Percentiles rank a stretch among this genome's conserved stretches.
Conservation (phyloP, 805 yeast genomes). For the Myxozyma monticola region DNA sequence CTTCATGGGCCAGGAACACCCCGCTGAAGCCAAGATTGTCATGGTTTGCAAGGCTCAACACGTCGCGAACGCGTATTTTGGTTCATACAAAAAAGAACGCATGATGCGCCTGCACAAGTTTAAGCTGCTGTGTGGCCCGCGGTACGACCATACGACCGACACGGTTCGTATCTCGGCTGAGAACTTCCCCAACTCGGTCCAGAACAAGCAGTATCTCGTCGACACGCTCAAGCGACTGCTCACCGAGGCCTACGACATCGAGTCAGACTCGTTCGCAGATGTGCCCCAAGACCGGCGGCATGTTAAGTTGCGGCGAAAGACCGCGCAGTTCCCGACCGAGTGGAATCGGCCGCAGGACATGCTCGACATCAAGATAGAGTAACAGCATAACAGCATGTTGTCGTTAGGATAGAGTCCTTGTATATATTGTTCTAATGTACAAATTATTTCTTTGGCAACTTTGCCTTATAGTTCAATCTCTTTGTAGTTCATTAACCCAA, state of each 20-base stretch:
- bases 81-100: slow-evolving; percentile 33
- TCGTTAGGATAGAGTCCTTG: no score
- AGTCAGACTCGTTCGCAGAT: slow-evolving; percentile 65
- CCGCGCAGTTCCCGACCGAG: slow-evolving; percentile 64
- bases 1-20: slow-evolving; percentile 70
- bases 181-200: slow-evolving; percentile 73
- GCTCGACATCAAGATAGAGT: slow-evolving; percentile 43
- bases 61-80: slow-evolving; percentile 47
- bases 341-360: slow-evolving; percentile 81
- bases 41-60: slow-evolving; percentile 55
- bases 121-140: slow-evolving; percentile 71
- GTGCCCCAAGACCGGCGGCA: slow-evolving; percentile 82
- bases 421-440: no score
- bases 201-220: slow-evolving; percentile 74
- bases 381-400: no score
- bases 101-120: slow-evolving; percentile 65
- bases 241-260: slow-evolving; percentile 60
- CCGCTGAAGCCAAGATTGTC: slow-evolving; percentile 69
- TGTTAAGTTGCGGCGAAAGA: slow-evolving; percentile 48
- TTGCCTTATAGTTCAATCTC: no score
- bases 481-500: no score
- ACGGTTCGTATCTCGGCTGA: slow-evolving; percentile 64
- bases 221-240: slow-evolving; percentile 63
- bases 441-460: no score
- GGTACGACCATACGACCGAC: slow-evolving; percentile 65